Evolutionary conservation across 495 filamentous ascomycete species (phyloP).

Genomic region (Xylaria venustula): DNA sequence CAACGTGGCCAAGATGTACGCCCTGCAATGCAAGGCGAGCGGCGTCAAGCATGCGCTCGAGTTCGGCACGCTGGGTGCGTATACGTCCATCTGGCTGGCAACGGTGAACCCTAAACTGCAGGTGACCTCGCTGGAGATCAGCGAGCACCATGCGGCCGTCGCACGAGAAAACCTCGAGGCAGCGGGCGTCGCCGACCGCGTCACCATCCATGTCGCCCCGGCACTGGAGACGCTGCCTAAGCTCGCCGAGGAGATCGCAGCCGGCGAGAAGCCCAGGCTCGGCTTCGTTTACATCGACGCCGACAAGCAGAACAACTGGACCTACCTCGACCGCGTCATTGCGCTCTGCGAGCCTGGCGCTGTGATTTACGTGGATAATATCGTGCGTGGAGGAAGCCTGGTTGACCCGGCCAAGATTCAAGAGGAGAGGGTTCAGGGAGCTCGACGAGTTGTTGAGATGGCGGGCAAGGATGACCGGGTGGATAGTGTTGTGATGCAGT

Average conservation of each 20-base stretch:
- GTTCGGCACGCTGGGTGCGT: constrained; percentile 44
- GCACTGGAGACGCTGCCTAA: constrained; percentile 2
- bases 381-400: constrained; percentile 14
- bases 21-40: constrained; percentile 34
- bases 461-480: constrained; percentile 44
- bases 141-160: neutral
- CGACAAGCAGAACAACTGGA: constrained; percentile 10
- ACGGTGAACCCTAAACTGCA: neutral
- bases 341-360: constrained; percentile 7
- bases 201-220: constrained; percentile 2
- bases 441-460: constrained; percentile 41
- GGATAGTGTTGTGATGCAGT: constrained; percentile 49
- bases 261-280: neutral
- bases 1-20: constrained; percentile 41
- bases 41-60: constrained; percentile 38
- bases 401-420: constrained; percentile 9
- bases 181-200: constrained; percentile 4
- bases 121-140: constrained; percentile 9
- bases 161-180: constrained; percentile 6
- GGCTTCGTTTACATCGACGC: constrained; percentile 16
- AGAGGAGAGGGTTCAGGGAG: constrained; percentile 9
- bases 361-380: constrained; percentile 12
- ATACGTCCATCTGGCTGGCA: constrained; percentile 12
- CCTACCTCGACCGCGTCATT: constrained; percentile 5
- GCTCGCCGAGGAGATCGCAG: neutral